Base-by-base conservation (phyloP, 139 green algal genomes). In the Chlorella sp. region DNA sequence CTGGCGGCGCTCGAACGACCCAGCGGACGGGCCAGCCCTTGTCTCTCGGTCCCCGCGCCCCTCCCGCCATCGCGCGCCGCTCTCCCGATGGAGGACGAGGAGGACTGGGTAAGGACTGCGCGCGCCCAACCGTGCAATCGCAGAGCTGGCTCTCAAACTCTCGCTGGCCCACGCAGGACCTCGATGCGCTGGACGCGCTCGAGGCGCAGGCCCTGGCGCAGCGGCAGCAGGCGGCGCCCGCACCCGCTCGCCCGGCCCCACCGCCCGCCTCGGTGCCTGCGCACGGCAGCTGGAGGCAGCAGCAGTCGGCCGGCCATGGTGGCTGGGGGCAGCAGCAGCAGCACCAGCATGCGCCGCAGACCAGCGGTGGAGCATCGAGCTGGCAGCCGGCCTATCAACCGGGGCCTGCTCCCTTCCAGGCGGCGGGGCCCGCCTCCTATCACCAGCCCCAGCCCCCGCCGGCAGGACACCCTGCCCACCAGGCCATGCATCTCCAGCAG, bases 81-180 rank as follows among this genome's bases (percentile, higher is more conserved):
- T n/a, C n/a, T n/a, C n/a, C n/a, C n/a, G n/a, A n/a, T n/a, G n/a
- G 3, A 81, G 63, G 73, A 83, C 75, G 27, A 58, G 17, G 48
- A 58, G 17, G 48, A 58, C 48, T 58, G 48, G 48, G 48, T 58
- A 58, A 58, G 48, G 17, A n/a, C 48, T 21, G 17, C 21, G 21
- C 17, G 17, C 48, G 17, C 17, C 21, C 48, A 58, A 17, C 48
- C 21, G 48, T 58, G 48, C 17, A 58, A 58, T 21, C 21, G 48
- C 48, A 58, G 17, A n/a, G 17, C 17, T 58, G 17, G 17, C 21
- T 21, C 21, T n/a, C 48, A 58, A 58, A n/a, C 48, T 58, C 17
- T 21, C 17, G 21, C 17, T 58, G 17, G 48, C 48, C 21, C 17
- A 21, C 17, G n/a, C 55, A 76, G 70, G 75, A 81, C 65, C 51